A percentile compares a stretch with the other conserved stretches of the same genome.
Evolutionary conservation across 345 rosid genomes (phyloP).

Genomic region (Acer yangbiense): DNA sequence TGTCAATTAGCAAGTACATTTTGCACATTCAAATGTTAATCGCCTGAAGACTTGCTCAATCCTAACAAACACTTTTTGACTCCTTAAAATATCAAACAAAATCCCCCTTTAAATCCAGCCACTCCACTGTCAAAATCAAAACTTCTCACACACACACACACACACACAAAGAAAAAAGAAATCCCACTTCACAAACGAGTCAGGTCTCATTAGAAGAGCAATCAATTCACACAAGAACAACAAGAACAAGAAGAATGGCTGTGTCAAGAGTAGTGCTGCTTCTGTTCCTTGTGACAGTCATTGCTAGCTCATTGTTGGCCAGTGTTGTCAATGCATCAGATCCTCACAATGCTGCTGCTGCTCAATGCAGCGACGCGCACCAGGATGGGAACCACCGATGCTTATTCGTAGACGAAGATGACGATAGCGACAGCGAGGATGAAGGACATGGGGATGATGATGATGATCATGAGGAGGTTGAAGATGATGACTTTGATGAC

Average conservation of each 20-base stretch:
- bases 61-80: neutral
- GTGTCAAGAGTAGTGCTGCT: slow-evolving; percentile 22
- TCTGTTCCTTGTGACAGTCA: slow-evolving; percentile 13
- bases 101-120: neutral
- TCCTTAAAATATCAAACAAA: slow-evolving; percentile 21
- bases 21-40: neutral
- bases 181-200: neutral
- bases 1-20: neutral
- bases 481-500: slow-evolving; percentile 36
- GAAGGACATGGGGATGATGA: too few relatives aligned
- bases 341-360: neutral
- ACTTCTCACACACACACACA: neutral
- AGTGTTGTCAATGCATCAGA: slow-evolving; percentile 11
- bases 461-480: neutral
- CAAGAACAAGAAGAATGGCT: slow-evolving; percentile 15
- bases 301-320: slow-evolving; percentile 23
- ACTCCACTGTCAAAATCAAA: neutral
- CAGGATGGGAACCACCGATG: neutral
- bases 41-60: slow-evolving; percentile 29
- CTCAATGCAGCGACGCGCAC: neutral
- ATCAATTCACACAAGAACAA: too few relatives aligned
- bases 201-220: neutral
- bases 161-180: too few relatives aligned
- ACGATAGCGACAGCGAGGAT: too few relatives aligned
- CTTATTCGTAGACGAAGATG: neutral